Evolutionary conservation across 176 grass and related monocot genomes (phyloP).

Genomic region (Thinopyrum elongatum): DNA sequence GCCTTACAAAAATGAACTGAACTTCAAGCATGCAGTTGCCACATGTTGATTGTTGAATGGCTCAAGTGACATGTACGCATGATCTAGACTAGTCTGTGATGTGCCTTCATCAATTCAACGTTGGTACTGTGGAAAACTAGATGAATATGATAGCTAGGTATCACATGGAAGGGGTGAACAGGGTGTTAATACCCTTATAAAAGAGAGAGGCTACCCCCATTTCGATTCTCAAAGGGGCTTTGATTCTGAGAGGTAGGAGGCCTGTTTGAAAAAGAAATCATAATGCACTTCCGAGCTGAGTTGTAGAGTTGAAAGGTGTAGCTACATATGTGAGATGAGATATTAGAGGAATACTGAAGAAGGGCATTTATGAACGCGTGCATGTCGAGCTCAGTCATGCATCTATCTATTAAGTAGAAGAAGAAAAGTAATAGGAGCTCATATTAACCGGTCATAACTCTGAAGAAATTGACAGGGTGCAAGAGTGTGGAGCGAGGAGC

Average conservation of each 20-base stretch:
- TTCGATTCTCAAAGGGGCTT: neutral
- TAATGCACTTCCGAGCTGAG: neutral
- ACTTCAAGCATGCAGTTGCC: neutral
- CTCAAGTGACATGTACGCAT: neutral
- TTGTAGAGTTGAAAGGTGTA: neutral
- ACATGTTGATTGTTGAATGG: neutral
- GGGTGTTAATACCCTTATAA: neutral
- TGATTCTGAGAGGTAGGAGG: neutral
- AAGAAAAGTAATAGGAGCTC: too few relatives aligned
- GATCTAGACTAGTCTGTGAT: neutral
- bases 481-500: too few relatives aligned
- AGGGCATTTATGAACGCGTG: neutral
- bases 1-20: neutral
- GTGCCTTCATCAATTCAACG: neutral
- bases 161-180: neutral
- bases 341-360: neutral
- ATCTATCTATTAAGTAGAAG: too few relatives aligned
- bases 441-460: too few relatives aligned
- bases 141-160: neutral
- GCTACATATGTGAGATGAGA: neutral
- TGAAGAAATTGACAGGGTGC: too few relatives aligned
- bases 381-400: neutral
- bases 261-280: too few relatives aligned
- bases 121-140: neutral
- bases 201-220: neutral